Conservation (phyloP, 768 basidiomycete genomes). For the Phaeotremella skinneri region DNA sequence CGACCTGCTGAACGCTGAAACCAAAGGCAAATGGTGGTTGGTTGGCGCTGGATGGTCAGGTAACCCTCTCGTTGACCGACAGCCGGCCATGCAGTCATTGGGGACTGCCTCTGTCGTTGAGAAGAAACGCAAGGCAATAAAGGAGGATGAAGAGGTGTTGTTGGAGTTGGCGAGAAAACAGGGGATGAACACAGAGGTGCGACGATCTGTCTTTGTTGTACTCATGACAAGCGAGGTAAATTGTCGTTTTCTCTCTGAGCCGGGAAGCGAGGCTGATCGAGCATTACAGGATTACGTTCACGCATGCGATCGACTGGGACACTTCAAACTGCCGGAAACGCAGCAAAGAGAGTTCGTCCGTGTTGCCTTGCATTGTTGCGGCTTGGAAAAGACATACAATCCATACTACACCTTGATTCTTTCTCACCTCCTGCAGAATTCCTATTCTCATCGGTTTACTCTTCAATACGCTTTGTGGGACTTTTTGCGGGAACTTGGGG, state of each 20-base stretch:
- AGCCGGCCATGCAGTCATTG: conserved; percentile 25
- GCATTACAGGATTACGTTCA: conserved; percentile 84
- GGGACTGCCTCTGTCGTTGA: conserved; percentile 4
- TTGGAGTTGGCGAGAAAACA: conserved; percentile 83
- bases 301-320: conserved; percentile 83
- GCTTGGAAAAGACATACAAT: conserved; percentile 77
- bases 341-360: conserved; percentile 95
- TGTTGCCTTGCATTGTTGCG: conserved; percentile 83
- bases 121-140: conserved; percentile 35
- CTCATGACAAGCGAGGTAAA: conserved; percentile 92
- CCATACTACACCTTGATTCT: conserved; percentile 91
- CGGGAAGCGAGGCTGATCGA: neutral
- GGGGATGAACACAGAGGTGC: conserved; percentile 97
- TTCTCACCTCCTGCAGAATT: conserved; percentile 71
- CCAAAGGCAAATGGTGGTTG: conserved; percentile 97
- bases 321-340: conserved; percentile 76
- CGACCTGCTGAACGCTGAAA: conserved; percentile 80
- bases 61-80: conserved; percentile 73
- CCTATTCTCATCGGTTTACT: conserved; percentile 85
- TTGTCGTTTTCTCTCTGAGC: conserved; percentile 12
- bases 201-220: conserved; percentile 84
- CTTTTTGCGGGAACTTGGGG: conserved; percentile 86
- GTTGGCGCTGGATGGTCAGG: conserved; percentile 96
- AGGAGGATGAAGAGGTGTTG: conserved; percentile 54
- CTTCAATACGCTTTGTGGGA: conserved; percentile 96